Conservation (phyloP, 176 grass and related monocot genomes). For the Triticum turgidum region DNA sequence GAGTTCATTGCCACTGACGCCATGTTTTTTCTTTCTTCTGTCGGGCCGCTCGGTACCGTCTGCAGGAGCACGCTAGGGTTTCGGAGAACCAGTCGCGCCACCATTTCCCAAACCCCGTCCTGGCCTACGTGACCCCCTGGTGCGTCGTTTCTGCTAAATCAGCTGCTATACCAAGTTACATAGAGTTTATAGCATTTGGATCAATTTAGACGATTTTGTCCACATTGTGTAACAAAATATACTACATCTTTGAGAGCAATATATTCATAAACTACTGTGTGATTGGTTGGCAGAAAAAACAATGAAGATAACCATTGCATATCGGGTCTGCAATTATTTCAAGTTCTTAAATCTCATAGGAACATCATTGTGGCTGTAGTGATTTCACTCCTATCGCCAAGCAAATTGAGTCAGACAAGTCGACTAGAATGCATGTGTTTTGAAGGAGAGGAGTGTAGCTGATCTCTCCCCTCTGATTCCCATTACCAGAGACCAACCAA, state of each 20-base stretch:
- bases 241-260: neutral
- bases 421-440: neutral
- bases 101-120: constrained; percentile 69
- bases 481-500: neutral
- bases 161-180: neutral
- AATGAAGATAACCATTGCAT: neutral
- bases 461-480: neutral
- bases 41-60: neutral
- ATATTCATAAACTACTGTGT: neutral
- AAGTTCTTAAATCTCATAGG: neutral
- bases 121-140: constrained; percentile 92
- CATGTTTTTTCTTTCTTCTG: neutral
- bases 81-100: constrained; percentile 60
- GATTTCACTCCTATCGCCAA: neutral
- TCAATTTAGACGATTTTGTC: neutral
- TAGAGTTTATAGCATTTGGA: neutral
- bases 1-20: constrained; percentile 19
- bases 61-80: constrained; percentile 49
- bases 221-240: constrained; percentile 1
- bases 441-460: too few relatives aligned
- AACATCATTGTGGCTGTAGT: neutral
- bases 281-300: neutral
- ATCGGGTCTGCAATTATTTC: neutral
- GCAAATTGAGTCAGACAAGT: neutral
- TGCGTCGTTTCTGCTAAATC: constrained; percentile 25